Evolutionary conservation across 2,329 filamentous ascomycete genomes (phyloP), one percentile per base, ranked within the genome.

Genomic region (Verticillium nubilum): DNA sequence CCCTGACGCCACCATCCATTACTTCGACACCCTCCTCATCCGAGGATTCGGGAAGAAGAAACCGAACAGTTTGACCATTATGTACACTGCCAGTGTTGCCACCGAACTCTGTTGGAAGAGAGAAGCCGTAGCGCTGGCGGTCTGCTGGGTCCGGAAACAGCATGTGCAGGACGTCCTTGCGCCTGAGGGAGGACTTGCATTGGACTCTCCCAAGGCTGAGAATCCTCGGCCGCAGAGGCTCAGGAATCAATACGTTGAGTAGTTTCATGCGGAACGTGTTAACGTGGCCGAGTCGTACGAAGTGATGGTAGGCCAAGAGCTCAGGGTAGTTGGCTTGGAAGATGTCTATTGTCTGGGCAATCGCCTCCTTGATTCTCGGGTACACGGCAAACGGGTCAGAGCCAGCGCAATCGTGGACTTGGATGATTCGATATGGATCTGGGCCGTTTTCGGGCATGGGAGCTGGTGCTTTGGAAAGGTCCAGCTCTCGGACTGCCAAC

Each of bases 321-420:
- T 27, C 56, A 12, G 35, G 56, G 28, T 52, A 57, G 17, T 31
- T 25, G 17, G 15, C 12, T n/a, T 57, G 15, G 15, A 31, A 29
- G 17, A 31, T 7, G 15, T 52, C 17, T 9, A 29, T 29, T 27
- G 28, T n/a, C 25, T 47, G 15, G 25, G 29, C 35, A 15, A 57
- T 23, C 4, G 23, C 59, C 7, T 55, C 56, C 73, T 90, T 92
- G 74, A 95, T 87, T 60, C 83, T 80, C 1, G 90, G 84, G 59
- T 94, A 88, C 78, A 91, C 87, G 61, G 91, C 87, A 66, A 97
- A 81, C 81, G 97, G 97, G 69, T 87, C 91, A 71, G 96, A 87
- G 63, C 86, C 88, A 67, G 90, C 85, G 80, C 97, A 97, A 79
- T 98, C 94, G 76, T 98, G 94, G 28, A 97, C 87, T 75, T 97